A percentile compares a stretch with the other conserved stretches of the same genome.
Conservation (phyloP, 2,329 filamentous ascomycete species). For the Botrytis sinoallii region DNA sequence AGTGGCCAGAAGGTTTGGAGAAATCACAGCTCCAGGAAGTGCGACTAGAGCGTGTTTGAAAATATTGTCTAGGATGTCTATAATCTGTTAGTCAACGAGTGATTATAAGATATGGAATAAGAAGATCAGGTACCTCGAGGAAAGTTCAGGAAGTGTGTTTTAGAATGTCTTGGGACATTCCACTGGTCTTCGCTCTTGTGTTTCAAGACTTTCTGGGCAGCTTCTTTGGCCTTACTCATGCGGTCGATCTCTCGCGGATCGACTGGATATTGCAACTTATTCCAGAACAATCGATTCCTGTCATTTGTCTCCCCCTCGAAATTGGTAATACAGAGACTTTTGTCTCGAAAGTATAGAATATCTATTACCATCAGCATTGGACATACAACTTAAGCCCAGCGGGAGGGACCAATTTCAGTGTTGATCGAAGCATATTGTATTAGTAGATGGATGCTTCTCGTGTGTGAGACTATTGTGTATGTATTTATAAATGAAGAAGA, state of each 20-base stretch:
- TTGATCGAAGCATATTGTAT: not conserved
- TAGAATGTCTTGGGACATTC: not conserved
- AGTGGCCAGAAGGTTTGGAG: not conserved
- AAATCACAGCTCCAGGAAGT: not conserved
- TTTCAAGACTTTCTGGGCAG: not conserved
- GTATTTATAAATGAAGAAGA: not conserved
- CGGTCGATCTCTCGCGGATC: not conserved
- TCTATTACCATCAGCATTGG: not conserved
- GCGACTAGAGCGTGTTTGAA: not conserved
- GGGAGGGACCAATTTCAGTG: not conserved
- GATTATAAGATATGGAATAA: not conserved
- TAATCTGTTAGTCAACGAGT: not conserved
- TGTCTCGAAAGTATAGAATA: not conserved
- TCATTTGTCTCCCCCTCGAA: not conserved
- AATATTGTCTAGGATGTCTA: not conserved
- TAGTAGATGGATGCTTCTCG: not conserved
- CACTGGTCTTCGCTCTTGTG: not conserved
- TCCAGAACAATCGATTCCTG: not conserved
- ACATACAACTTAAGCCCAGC: not conserved
- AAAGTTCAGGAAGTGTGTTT: not conserved
- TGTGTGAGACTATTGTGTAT: not conserved
- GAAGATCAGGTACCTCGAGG: not conserved
- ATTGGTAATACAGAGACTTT: not conserved
- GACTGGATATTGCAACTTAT: not conserved
- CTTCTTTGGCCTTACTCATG: no score